Percentiles rank a stretch among this genome's conserved stretches.
Evolutionary conservation across 257 asterid species (phyloP).

Genomic region (Solanum ossicruentum): DNA sequence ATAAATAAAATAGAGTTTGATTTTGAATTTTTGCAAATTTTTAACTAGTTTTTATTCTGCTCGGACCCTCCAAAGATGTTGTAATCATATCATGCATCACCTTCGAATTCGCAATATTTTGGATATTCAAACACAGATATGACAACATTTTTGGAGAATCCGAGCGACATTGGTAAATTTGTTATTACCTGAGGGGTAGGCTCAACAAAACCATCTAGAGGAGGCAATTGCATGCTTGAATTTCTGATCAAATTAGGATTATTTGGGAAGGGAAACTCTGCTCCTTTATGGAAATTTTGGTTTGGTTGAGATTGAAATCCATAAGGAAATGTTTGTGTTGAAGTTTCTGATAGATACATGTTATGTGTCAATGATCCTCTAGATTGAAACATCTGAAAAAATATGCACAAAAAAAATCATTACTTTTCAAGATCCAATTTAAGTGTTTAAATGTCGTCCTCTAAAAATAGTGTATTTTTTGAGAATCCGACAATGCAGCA

Average conservation of each 20-base stretch:
- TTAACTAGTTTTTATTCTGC: background rate
- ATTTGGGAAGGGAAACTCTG: slow-evolving; percentile 20
- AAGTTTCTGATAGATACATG: slow-evolving; percentile 23
- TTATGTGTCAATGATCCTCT: slow-evolving; percentile 34
- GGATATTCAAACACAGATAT: background rate
- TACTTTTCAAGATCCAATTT: background rate
- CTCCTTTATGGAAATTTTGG: slow-evolving; percentile 17
- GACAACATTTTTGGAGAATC: background rate
- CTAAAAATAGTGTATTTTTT: too few species aligned
- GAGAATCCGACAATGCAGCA: background rate
- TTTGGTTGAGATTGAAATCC: slow-evolving; percentile 31
- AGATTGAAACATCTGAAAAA: slow-evolving; percentile 39
- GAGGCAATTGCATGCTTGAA: slow-evolving; percentile 30
- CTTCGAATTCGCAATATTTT: background rate
- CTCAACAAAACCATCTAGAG: slow-evolving; percentile 31
- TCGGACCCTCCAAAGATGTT: background rate
- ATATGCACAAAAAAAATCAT: background rate
- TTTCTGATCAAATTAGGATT: slow-evolving; percentile 22
- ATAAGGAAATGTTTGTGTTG: slow-evolving; percentile 20
- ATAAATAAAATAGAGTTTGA: background rate
- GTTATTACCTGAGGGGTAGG: slow-evolving; percentile 45
- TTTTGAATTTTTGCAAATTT: background rate
- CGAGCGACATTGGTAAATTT: background rate
- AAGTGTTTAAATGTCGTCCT: background rate
- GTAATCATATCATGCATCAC: background rate